Evolutionary conservation across 345 rosid genomes (phyloP).

Genomic region (Eucalyptus dawsonii): DNA sequence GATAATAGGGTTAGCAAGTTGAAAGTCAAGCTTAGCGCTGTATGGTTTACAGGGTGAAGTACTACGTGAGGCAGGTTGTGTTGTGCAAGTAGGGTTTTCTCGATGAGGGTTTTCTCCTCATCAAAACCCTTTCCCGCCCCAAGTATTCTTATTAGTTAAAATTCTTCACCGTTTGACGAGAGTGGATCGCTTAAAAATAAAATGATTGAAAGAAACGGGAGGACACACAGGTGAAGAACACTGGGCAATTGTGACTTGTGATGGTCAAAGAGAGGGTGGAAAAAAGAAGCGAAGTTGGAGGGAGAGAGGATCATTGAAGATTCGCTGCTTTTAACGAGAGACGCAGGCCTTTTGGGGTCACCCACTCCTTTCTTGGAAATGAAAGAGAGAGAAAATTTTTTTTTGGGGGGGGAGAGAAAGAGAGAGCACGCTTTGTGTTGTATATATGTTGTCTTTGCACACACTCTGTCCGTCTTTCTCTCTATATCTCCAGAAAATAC

Average conservation of each 20-base stretch:
- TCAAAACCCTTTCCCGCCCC: not conserved
- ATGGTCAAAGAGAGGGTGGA: not conserved
- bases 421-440: not conserved
- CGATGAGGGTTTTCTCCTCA: not conserved
- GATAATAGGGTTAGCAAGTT: not conserved
- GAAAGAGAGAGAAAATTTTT: constrained; percentile 32
- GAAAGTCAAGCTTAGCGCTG: not conserved
- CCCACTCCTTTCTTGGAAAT: constrained; percentile 59
- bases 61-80: not conserved
- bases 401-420: not conserved
- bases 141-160: not conserved
- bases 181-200: not conserved
- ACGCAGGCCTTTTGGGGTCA: constrained; percentile 9
- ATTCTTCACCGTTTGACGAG: not conserved
- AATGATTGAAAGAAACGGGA: not conserved
- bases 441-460: not conserved
- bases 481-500: not conserved
- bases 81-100: not conserved
- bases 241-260: not conserved
- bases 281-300: not conserved
- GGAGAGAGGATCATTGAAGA: constrained; percentile 4
- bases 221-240: not conserved
- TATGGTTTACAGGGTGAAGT: not conserved
- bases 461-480: not conserved
- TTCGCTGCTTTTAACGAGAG: constrained; percentile 65